Base-by-base conservation (phyloP, 2,329 filamentous ascomycete species). In the Huntiella omanensis region DNA sequence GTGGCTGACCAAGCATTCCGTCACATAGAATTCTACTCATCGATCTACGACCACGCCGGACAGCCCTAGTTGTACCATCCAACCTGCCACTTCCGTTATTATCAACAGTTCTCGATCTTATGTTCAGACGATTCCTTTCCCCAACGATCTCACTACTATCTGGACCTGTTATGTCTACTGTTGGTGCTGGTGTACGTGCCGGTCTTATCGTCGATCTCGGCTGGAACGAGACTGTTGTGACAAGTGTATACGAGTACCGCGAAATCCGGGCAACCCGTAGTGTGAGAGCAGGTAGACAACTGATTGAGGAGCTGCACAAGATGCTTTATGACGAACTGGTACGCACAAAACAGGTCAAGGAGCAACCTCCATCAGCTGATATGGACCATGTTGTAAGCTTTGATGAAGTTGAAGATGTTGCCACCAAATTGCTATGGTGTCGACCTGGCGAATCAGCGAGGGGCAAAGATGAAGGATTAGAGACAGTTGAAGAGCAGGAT, bases 151-250 rank as follows among this genome's bases (percentile, higher is more conserved):
- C 84, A 2, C 68, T 98, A 37, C 65, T 95, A 56, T 84, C 86
- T 1, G 73, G 75, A 0, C 75, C 88, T 0, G 71, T 85, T 15
- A 79, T 91, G 61, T 69, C 77, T 1, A 68, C 80, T 5, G 73
- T 87, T 3, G 81, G 80, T 5, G 86, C 87, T 4, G 91, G 91
- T 1, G 65, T 93, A 36, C 77, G 91, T 11, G 84, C 83, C n/a
- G 85, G 80, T 1, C 61, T 98, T 37, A 75, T 96, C 0, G 69
- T 98, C 34, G 86, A 98, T 56, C 70, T 98, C 50, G 91, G 88
- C 38, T 98, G 91, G 91, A 71, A 77, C 37, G 91, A 96, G 60
- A 93, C 87, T 0, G 72, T 80, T 0, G 74, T 92, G 16, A 93
- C 85, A 0, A 82, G 79, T 4, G 70, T 96, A 5, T 96, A 87